Evolutionary conservation across 331 rosid genomes (phyloP).

Genomic region (Quercus lobata): DNA sequence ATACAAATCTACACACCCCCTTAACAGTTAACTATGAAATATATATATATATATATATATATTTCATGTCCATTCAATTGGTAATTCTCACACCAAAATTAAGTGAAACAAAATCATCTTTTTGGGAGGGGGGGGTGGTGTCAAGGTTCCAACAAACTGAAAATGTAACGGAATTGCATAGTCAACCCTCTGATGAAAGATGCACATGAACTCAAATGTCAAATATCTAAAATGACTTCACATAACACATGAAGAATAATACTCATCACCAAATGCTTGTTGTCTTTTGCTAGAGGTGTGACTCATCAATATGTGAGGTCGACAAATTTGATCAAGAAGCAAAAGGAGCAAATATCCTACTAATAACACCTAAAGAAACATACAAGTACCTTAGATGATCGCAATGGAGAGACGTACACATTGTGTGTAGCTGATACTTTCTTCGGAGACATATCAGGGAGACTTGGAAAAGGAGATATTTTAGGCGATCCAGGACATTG

Average conservation of each 20-base stretch:
- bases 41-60: too few relatives aligned
- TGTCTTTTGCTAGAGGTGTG: background rate
- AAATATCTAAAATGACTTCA: background rate
- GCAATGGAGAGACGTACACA: slow-evolving; percentile 88
- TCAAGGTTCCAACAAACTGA: too few relatives aligned
- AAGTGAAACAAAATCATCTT: too few relatives aligned
- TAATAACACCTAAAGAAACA: slow-evolving; percentile 1
- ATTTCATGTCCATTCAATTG: too few relatives aligned
- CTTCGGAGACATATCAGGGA: slow-evolving; percentile 97
- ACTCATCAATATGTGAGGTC: background rate
- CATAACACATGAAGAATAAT: background rate
- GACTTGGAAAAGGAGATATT: slow-evolving; percentile 80
- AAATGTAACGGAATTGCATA: too few relatives aligned
- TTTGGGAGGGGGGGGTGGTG: too few relatives aligned
- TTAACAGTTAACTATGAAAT: too few relatives aligned
- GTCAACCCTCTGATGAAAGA: too few relatives aligned
- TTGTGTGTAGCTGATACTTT: slow-evolving; percentile 93
- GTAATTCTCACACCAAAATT: too few relatives aligned
- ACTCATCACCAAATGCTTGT: background rate
- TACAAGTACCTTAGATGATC: slow-evolving; percentile 77
- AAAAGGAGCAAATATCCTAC: background rate
- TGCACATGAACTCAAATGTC: background rate
- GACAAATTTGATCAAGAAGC: background rate
- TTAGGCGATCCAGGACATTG: slow-evolving; percentile 91
- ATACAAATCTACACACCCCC: too few relatives aligned